These are phyloP conservation scores for Canariomyces notabilis DNA, from an alignment of 2,329 filamentous ascomycete genomes.

Conservation along the genomic window DNA sequence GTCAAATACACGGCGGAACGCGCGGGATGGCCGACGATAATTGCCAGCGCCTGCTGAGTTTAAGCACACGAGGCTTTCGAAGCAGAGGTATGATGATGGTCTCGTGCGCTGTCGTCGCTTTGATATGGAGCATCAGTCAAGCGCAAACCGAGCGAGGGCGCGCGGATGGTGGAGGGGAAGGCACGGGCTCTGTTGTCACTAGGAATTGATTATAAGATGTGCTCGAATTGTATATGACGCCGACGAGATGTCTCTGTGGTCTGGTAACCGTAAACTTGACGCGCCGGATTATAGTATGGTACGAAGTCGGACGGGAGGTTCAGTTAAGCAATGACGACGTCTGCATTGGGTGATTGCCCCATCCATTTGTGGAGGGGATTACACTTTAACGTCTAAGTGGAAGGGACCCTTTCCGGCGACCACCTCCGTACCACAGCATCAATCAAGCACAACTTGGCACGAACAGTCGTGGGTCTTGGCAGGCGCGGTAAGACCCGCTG, in stretches of 20 bases:
- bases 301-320: not conserved
- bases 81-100: conserved; percentile 13
- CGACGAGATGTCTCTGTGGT: no score
- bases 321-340: conserved; percentile 15
- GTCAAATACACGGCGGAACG: conserved; percentile 3
- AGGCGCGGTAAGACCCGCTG: not conserved
- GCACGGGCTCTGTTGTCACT: conserved; percentile 8
- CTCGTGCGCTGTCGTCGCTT: conserved; percentile 9
- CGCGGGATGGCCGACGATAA: conserved; percentile 1
- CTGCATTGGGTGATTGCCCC: conserved; percentile 13
- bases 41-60: not conserved
- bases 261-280: not conserved
- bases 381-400: conserved; percentile 1
- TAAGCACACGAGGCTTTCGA: not conserved
- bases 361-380: no score
- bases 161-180: conserved; percentile 8
- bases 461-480: not conserved
- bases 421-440: no score
- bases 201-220: no score
- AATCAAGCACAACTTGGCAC: no score
- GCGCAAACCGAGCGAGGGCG: conserved; percentile 9
- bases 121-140: conserved; percentile 14
- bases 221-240: no score
- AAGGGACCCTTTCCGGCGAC: not conserved
- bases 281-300: not conserved